These are phyloP conservation scores for Graphiopsis chlorocephala DNA, from an alignment of 2,329 filamentous ascomycete genomes.

Conservation along the genomic window DNA sequence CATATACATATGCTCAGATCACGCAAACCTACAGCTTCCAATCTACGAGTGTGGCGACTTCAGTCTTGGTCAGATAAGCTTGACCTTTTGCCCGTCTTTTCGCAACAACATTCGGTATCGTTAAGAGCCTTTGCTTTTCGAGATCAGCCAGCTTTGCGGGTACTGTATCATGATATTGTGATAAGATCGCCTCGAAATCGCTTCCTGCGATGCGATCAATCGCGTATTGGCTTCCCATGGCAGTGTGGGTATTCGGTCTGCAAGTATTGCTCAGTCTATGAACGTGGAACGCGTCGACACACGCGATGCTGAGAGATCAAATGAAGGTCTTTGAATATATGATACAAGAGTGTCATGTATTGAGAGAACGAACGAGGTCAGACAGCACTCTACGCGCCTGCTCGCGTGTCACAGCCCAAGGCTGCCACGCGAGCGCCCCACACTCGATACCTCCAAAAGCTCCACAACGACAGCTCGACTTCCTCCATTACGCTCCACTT, in stretches of 20 bases:
- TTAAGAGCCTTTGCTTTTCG: conserved; percentile 59
- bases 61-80: conserved; percentile 51
- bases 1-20: neutral
- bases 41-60: conserved; percentile 61
- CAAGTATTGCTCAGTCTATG: neutral
- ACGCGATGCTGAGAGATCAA: neutral
- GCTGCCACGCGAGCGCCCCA: neutral
- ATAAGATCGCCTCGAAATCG: conserved; percentile 26
- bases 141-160: conserved; percentile 50
- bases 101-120: conserved; percentile 50
- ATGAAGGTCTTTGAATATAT: neutral
- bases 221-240: conserved; percentile 3
- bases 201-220: conserved; percentile 24
- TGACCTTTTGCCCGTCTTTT: conserved; percentile 32
- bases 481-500: neutral
- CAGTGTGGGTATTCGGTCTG: neutral
- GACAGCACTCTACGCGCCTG: neutral
- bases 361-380: neutral
- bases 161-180: conserved; percentile 26
- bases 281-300: neutral
- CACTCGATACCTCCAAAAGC: neutral
- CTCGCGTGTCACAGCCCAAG: neutral
- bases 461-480: neutral
- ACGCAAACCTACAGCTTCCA: conserved; percentile 64
- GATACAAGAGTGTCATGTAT: neutral